Percentiles rank a stretch among this genome's conserved stretches.
Evolutionary conservation across 768 basidiomycete genomes (phyloP).

Genomic region (Paxillus rubicundulus): DNA sequence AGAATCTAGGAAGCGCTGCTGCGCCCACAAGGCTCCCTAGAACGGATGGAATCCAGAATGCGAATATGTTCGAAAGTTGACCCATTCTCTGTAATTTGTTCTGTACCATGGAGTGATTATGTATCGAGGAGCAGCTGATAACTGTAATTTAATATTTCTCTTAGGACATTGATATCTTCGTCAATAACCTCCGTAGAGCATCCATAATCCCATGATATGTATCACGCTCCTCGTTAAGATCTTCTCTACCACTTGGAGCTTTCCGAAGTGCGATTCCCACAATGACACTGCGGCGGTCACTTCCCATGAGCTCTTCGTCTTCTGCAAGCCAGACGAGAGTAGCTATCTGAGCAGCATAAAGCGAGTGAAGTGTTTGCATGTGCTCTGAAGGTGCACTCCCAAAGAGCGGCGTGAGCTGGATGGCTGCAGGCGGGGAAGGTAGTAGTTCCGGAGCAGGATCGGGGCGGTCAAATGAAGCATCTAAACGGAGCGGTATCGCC

Average conservation of each 20-base stretch:
- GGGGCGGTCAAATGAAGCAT: slow-evolving; percentile 34
- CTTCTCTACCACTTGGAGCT: slow-evolving; percentile 25
- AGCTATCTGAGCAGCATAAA: slow-evolving; percentile 86
- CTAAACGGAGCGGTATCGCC: slow-evolving; percentile 50
- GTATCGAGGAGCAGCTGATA: too few species aligned
- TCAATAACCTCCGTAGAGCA: slow-evolving; percentile 40
- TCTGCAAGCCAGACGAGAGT: slow-evolving; percentile 73
- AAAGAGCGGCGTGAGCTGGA: slow-evolving; percentile 74
- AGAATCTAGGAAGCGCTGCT: too few species aligned
- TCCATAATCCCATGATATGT: slow-evolving; percentile 52
- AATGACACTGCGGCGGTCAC: slow-evolving; percentile 57
- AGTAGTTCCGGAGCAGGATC: slow-evolving; percentile 36
- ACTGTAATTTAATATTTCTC: not conserved
- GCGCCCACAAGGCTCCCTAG: too few species aligned
- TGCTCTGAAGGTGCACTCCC: slow-evolving; percentile 72
- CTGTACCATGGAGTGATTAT: too few species aligned
- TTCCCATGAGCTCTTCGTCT: slow-evolving; percentile 38
- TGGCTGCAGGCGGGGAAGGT: slow-evolving; percentile 65
- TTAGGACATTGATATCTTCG: not conserved
- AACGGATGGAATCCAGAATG: too few species aligned
- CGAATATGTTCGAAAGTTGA: too few species aligned
- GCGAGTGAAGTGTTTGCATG: slow-evolving; percentile 65
- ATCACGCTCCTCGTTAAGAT: slow-evolving; percentile 40
- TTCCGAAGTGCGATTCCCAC: slow-evolving; percentile 71
- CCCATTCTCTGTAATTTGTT: too few species aligned